These are phyloP conservation scores for Fusarium metavorans DNA, from an alignment of 2,329 filamentous ascomycete species.

Conservation along the genomic window DNA sequence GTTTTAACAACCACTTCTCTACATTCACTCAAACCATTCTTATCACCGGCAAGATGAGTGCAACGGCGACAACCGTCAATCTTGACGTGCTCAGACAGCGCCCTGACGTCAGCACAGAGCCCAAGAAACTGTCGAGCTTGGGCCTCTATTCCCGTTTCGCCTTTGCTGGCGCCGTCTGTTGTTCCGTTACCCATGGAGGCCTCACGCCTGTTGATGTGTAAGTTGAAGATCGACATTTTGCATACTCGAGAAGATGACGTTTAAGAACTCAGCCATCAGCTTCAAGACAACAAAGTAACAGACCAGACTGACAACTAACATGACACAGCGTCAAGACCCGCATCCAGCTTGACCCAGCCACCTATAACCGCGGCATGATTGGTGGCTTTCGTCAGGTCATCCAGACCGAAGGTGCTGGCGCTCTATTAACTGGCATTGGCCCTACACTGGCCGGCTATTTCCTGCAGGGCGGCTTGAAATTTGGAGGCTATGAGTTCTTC, in stretches of 20 bases:
- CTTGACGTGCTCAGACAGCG: not conserved
- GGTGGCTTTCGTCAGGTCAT: slow-evolving; percentile 89
- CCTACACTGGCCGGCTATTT: not conserved
- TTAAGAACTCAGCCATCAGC: not conserved
- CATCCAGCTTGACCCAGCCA: slow-evolving; percentile 89
- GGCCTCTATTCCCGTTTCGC: not conserved
- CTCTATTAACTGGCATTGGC: not conserved
- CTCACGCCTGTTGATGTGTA: not conserved
- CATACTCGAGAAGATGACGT: not conserved
- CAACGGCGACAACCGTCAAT: not conserved
- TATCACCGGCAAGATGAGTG: not conserved
- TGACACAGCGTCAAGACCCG: slow-evolving; percentile 85
- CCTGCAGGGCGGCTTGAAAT: slow-evolving; percentile 78
- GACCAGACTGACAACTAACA: slow-evolving; percentile 22
- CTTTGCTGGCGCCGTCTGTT: not conserved
- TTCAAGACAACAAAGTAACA: not conserved
- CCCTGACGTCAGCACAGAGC: not conserved
- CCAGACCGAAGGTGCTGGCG: slow-evolving; percentile 83
- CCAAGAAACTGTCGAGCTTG: not conserved
- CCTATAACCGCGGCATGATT: slow-evolving; percentile 89
- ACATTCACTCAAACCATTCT: not conserved
- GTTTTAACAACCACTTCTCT: not conserved
- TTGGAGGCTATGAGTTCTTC: slow-evolving; percentile 95
- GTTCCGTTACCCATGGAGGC: not conserved
- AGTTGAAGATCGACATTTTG: not conserved